Conservation (phyloP, 352 stramenopile genomes). For the Lagenidium sp. region DNA sequence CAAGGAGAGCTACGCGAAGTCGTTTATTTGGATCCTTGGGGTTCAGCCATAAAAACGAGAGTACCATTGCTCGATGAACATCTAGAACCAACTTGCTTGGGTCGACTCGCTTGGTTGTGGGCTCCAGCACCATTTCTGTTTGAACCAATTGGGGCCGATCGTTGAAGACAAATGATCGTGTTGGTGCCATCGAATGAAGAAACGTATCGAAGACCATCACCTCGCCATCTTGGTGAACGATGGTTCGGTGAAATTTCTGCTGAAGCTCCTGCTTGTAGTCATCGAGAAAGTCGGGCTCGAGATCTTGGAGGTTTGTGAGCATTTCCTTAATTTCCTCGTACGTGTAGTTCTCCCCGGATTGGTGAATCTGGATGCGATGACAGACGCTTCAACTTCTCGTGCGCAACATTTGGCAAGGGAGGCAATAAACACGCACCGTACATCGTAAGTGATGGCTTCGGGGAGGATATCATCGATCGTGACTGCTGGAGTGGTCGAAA, state of each 20-base stretch:
- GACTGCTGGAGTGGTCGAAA: conserved; percentile 5
- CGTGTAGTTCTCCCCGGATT: conserved; percentile 64
- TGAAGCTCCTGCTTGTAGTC: conserved; percentile 53
- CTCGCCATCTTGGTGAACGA: conserved; percentile 40
- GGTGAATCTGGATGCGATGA: conserved; percentile 38
- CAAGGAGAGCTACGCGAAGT: conserved; percentile 30
- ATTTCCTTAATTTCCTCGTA: conserved; percentile 55
- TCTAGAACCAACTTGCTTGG: conserved; percentile 40
- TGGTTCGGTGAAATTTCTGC: conserved; percentile 35
- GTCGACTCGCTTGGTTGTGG: conserved; percentile 18
- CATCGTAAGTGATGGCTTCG: conserved; percentile 57
- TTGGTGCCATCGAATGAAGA: conserved; percentile 19
- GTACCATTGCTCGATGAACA: conserved; percentile 53
- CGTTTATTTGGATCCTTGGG: conserved; percentile 2
- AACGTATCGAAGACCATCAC: conserved; percentile 60
- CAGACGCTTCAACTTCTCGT: background rate
- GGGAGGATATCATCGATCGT: conserved; percentile 47
- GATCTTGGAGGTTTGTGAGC: conserved; percentile 41
- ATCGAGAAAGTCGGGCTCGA: conserved; percentile 39
- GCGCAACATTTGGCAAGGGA: background rate
- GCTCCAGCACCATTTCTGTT: conserved; percentile 45
- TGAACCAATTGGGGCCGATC: conserved; percentile 62
- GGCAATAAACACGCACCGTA: conserved; percentile 12
- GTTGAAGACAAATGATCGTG: conserved; percentile 67
- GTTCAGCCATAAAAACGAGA: conserved; percentile 22